Percentiles rank a stretch among this genome's conserved stretches.
These are phyloP conservation scores for Leccinum disarticulatum DNA, from an alignment of 768 basidiomycete species.

Conservation along the genomic window DNA sequence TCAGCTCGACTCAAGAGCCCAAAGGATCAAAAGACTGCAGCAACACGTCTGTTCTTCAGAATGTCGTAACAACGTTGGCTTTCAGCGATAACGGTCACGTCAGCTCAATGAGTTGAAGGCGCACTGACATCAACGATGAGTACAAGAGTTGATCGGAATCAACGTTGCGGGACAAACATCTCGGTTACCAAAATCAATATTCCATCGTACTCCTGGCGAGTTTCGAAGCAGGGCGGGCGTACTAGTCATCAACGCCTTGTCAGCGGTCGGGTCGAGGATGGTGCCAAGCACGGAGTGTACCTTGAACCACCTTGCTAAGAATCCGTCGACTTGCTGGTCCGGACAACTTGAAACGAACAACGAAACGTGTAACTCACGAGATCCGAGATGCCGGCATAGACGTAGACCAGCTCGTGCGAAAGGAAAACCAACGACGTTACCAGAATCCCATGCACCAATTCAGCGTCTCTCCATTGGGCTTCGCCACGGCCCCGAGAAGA, in stretches of 20 bases:
- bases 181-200: constrained; percentile 88
- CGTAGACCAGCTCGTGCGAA: too few species aligned
- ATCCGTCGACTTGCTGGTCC: constrained; percentile 66
- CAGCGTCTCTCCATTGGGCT: not conserved
- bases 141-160: constrained; percentile 85
- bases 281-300: constrained; percentile 92
- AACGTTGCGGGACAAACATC: constrained; percentile 67
- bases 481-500: not conserved
- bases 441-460: not conserved
- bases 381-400: constrained; percentile 93
- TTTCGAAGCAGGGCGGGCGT: constrained; percentile 59
- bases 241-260: constrained; percentile 91
- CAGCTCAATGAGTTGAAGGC: constrained; percentile 52
- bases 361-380: constrained; percentile 52
- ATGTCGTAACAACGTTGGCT: too few species aligned
- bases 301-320: constrained; percentile 81
- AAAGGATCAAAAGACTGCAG: too few species aligned
- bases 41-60: too few species aligned
- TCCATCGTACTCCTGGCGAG: constrained; percentile 69
- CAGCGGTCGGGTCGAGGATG: constrained; percentile 95
- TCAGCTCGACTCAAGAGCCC: too few species aligned
- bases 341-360: not conserved
- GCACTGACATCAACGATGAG: constrained; percentile 73
- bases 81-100: constrained; percentile 50
- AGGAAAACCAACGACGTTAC: too few species aligned